A percentile compares a stretch with the other conserved stretches of the same genome.
phyloP scores from a whole-genome alignment of 2,329 filamentous ascomycete species.

The Huntiella omanensis region DNA sequence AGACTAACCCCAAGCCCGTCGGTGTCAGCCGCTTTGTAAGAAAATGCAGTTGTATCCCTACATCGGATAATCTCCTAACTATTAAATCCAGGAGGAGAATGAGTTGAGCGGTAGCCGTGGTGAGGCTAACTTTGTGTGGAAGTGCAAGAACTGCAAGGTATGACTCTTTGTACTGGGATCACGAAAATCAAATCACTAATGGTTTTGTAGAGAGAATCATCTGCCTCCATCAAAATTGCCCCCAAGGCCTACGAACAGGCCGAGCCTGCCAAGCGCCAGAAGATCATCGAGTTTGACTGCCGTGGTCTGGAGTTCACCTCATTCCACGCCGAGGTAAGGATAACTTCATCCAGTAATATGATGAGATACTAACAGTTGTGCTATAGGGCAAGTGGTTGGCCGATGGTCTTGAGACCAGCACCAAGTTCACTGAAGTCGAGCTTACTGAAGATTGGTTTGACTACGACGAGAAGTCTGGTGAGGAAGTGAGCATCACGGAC shows the following conservation, averaged over 20 bases:
- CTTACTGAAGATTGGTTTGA: slow-evolving; percentile 91
- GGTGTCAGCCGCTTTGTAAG: slow-evolving; percentile 75
- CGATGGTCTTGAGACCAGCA: slow-evolving; percentile 60
- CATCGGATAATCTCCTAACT: neutral
- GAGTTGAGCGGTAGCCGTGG: slow-evolving; percentile 85
- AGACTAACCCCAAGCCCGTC: slow-evolving; percentile 73
- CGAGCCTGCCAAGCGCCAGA: slow-evolving; percentile 56
- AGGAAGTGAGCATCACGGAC: slow-evolving; percentile 85
- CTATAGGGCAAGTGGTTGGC: slow-evolving; percentile 73
- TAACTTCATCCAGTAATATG: slow-evolving; percentile 3
- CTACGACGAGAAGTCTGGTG: slow-evolving; percentile 82
- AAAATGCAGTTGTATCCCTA: slow-evolving; percentile 10
- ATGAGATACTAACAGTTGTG: slow-evolving; percentile 1
- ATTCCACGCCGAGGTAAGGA: slow-evolving; percentile 66
- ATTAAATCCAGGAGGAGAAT: slow-evolving; percentile 51
- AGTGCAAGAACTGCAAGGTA: slow-evolving; percentile 95
- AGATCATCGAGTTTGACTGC: slow-evolving; percentile 82
- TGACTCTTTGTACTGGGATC: slow-evolving; percentile 10
- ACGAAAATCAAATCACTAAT: neutral
- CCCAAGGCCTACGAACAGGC: slow-evolving; percentile 52
- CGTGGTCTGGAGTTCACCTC: slow-evolving; percentile 81
- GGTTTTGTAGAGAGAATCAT: slow-evolving; percentile 52
- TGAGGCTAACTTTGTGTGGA: slow-evolving; percentile 99
- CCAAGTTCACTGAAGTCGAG: slow-evolving; percentile 68
- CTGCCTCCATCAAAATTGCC: slow-evolving; percentile 60